Conservation (phyloP, 2,329 filamentous ascomycete genomes). For the Bipolaris victoriae region DNA sequence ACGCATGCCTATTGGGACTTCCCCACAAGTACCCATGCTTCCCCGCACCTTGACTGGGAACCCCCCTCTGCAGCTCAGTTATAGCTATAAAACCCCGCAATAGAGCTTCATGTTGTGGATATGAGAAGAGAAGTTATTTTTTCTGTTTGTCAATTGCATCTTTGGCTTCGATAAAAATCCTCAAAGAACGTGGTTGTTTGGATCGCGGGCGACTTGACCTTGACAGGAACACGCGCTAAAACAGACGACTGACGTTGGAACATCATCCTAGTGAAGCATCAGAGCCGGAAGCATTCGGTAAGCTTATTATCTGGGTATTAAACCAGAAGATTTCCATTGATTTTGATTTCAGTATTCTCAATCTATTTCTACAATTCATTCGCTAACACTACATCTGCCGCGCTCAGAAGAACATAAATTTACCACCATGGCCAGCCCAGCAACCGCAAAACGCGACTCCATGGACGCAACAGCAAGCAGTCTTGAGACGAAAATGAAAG, state of each 20-base stretch:
- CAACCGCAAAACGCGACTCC: conserved; percentile 35
- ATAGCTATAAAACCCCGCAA: conserved; percentile 38
- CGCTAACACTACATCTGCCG: not conserved
- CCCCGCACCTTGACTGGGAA: conserved; percentile 33
- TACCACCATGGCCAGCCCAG: conserved; percentile 2
- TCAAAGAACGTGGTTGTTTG: not conserved
- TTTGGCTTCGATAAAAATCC: not conserved
- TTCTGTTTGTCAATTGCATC: not conserved
- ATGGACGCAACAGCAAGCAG: conserved; percentile 37
- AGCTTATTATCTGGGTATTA: not conserved
- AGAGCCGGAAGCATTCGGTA: not conserved
- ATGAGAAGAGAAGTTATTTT: not conserved
- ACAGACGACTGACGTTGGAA: not conserved
- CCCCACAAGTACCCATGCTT: conserved; percentile 35
- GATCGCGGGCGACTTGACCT: not conserved
- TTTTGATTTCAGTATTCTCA: not conserved
- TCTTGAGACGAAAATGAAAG: conserved; percentile 24
- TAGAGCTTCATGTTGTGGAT: conserved; percentile 1
- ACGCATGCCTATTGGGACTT: conserved; percentile 12
- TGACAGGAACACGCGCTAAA: not conserved
- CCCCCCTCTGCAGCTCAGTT: conserved; percentile 15
- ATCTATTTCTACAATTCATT: not conserved
- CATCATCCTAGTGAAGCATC: not conserved
- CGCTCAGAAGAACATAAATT: not conserved
- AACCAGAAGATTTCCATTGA: not conserved